phyloP scores from a whole-genome alignment of 495 filamentous ascomycete genomes.

The Neurospora sp. region DNA sequence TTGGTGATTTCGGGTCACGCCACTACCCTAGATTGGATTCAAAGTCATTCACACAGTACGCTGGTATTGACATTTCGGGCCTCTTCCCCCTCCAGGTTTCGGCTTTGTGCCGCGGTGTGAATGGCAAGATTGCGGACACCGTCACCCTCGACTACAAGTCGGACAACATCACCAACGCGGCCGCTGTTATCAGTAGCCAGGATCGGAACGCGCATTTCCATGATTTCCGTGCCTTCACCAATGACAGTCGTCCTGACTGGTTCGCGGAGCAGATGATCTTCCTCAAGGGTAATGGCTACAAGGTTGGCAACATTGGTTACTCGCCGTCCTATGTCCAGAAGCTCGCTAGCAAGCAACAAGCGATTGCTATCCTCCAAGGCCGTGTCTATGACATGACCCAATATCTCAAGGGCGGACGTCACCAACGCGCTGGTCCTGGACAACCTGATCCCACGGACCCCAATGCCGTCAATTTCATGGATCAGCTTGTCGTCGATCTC shows the following conservation, averaged over 20 bases:
- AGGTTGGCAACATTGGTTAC: slow-evolving; percentile 84
- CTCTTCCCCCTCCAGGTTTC: slow-evolving; percentile 95
- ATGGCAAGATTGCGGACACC: slow-evolving; percentile 49
- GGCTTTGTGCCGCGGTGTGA: slow-evolving; percentile 71
- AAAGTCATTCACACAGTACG: slow-evolving; percentile 64
- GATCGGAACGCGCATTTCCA: slow-evolving; percentile 77
- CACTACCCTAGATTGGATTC: slow-evolving; percentile 65
- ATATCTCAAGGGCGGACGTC: slow-evolving; percentile 71
- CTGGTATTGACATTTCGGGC: slow-evolving; percentile 71
- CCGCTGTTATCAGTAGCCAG: slow-evolving; percentile 49
- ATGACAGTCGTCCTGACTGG: slow-evolving; percentile 81
- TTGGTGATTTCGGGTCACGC: slow-evolving; percentile 58
- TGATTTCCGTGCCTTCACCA: slow-evolving; percentile 80
- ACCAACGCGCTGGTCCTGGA: slow-evolving; percentile 44
- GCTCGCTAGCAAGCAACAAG: slow-evolving; percentile 50
- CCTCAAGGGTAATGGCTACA: slow-evolving; percentile 60
- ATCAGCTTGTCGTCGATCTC: slow-evolving; percentile 57
- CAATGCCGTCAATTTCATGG: slow-evolving; percentile 75
- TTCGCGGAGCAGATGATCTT: slow-evolving; percentile 74
- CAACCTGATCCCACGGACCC: slow-evolving; percentile 29
- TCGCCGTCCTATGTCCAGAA: slow-evolving; percentile 64
- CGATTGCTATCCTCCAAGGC: slow-evolving; percentile 70
- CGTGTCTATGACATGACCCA: slow-evolving; percentile 86
- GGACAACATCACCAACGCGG: slow-evolving; percentile 62
- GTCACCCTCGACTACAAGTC: slow-evolving; percentile 74